These are phyloP conservation scores for Delonix regia DNA, from an alignment of 306 rosid genomes.

Conservation along the genomic window DNA sequence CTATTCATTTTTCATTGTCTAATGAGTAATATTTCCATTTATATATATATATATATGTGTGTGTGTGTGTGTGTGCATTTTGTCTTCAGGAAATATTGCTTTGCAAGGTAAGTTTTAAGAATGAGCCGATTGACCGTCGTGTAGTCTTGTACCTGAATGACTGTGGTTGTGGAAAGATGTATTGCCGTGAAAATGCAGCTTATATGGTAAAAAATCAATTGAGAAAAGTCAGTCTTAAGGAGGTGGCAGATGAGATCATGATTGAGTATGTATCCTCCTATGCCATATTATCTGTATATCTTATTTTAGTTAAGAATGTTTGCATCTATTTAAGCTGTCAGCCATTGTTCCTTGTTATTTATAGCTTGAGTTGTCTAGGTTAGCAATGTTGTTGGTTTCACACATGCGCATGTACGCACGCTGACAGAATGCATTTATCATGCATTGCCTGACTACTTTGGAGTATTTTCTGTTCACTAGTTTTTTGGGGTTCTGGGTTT, in stretches of 20 bases:
- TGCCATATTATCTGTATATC: constrained; percentile 7
- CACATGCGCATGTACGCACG: neutral
- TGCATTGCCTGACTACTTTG: neutral
- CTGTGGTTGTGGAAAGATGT: constrained; percentile 75
- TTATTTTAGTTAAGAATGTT: neutral
- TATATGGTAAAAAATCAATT: constrained; percentile 77
- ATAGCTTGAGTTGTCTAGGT: neutral
- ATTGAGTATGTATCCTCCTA: constrained; percentile 71
- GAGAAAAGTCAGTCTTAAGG: constrained; percentile 81
- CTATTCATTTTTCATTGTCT: neutral
- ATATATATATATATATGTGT: no score
- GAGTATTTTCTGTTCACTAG: neutral
- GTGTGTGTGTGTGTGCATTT: constrained; percentile 8
- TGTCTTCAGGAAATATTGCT: constrained; percentile 81
- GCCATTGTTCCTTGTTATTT: neutral
- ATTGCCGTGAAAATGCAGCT: constrained; percentile 83
- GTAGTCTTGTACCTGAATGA: constrained; percentile 75
- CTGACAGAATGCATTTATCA: neutral
- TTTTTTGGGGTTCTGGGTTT: neutral
- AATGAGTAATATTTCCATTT: neutral
- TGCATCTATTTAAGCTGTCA: neutral
- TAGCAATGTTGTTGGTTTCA: constrained; percentile 1
- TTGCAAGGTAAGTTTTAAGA: constrained; percentile 77
- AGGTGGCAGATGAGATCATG: constrained; percentile 72
- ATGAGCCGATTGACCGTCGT: constrained; percentile 78